A percentile compares a stretch with the other conserved stretches of the same genome.
Evolutionary conservation across 2,329 filamentous ascomycete species (phyloP).

Genomic region (Incumbomyces delicatus): DNA sequence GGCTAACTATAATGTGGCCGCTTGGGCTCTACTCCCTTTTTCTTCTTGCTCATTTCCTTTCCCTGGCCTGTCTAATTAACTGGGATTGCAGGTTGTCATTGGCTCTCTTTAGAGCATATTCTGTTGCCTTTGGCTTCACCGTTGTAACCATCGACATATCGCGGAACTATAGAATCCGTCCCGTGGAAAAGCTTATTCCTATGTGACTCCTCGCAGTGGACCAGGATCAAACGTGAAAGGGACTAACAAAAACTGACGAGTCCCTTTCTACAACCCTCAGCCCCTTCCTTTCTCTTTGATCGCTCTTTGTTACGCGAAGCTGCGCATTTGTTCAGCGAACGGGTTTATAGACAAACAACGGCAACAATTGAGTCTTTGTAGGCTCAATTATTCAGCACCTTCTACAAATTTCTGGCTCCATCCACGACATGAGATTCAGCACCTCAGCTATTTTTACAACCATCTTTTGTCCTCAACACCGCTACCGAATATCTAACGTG

Average conservation of each 20-base stretch:
- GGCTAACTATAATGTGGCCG: not conserved
- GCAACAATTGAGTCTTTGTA: slow-evolving; percentile 15
- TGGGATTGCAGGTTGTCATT: slow-evolving; percentile 4
- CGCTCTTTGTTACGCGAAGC: not conserved
- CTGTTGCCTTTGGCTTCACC: slow-evolving; percentile 6
- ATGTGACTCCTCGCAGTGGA: not conserved
- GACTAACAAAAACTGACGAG: slow-evolving; percentile 4
- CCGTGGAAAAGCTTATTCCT: slow-evolving; percentile 1
- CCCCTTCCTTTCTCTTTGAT: not conserved
- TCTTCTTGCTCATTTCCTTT: slow-evolving; percentile 1
- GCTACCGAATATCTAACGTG: slow-evolving; percentile 12
- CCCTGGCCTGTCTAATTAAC: not conserved
- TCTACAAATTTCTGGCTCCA: slow-evolving; percentile 12
- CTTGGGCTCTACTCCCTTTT: not conserved
- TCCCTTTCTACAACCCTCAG: not conserved
- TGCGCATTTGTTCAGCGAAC: slow-evolving; percentile 1
- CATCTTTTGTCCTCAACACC: slow-evolving; percentile 14
- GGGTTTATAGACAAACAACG: not conserved
- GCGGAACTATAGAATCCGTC: not conserved
- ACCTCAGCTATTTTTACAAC: slow-evolving; percentile 16
- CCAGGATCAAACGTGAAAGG: not conserved
- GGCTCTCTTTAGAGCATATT: slow-evolving; percentile 4
- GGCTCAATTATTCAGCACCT: slow-evolving; percentile 14
- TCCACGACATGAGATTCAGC: slow-evolving; percentile 22
- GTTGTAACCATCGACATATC: not conserved